Evolutionary conservation across 352 stramenopile species (phyloP).

Genomic region (Phytophthora cactorum): DNA sequence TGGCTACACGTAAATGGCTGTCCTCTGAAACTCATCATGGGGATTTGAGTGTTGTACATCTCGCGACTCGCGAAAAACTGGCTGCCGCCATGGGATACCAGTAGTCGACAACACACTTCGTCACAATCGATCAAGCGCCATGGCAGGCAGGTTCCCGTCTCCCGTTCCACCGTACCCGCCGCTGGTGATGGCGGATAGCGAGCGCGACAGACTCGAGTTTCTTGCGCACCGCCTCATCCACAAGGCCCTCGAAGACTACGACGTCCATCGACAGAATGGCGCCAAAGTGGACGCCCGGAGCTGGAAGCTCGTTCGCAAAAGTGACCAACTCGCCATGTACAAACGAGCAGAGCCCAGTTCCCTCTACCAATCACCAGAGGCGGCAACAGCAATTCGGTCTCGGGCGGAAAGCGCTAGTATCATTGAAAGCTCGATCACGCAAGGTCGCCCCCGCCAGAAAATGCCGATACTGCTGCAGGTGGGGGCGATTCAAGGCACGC

Average conservation of each 20-base stretch:
- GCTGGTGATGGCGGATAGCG: constrained; percentile 34
- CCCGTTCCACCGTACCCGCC: constrained; percentile 27
- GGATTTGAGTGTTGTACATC: constrained; percentile 25
- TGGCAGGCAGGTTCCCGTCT: constrained; percentile 37
- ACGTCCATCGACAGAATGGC: constrained; percentile 24
- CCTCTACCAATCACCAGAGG: constrained; percentile 13
- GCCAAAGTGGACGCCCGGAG: constrained; percentile 30
- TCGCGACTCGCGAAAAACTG: constrained; percentile 32
- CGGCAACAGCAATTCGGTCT: constrained; percentile 24
- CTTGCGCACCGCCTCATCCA: constrained; percentile 37
- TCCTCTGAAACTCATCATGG: constrained; percentile 21
- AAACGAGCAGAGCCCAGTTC: constrained; percentile 21
- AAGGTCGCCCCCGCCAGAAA: constrained; percentile 34
- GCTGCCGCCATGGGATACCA: constrained; percentile 9
- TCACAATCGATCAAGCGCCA: constrained; percentile 22
- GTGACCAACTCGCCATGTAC: constrained; percentile 43
- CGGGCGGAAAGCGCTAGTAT: constrained; percentile 18
- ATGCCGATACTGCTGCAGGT: constrained; percentile 46
- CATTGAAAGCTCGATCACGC: constrained; percentile 12
- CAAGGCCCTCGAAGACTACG: constrained; percentile 41
- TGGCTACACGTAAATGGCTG: constrained; percentile 9
- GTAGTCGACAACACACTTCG: constrained; percentile 4
- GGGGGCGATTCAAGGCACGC: constrained; percentile 39
- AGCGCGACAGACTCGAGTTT: constrained; percentile 40
- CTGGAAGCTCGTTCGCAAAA: constrained; percentile 39